Percentiles rank a stretch among this genome's conserved stretches.
phyloP scores from a whole-genome alignment of 169 alveolate species.

The Eimeria maxima region DNA sequence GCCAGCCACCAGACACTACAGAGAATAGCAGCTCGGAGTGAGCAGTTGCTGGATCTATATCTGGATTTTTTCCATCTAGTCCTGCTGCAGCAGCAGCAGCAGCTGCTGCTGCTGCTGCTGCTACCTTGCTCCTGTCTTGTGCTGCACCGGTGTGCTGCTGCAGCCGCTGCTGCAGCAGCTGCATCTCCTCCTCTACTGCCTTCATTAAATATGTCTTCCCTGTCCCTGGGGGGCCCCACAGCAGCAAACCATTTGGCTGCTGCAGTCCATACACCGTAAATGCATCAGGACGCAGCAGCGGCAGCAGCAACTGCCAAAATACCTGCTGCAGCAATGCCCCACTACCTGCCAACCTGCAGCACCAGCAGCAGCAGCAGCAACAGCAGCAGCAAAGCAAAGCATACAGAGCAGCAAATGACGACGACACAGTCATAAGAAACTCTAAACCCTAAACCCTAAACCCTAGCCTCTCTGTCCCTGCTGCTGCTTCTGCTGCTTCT shows the following conservation, averaged over 20 bases:
- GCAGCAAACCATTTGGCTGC: constrained; percentile 99
- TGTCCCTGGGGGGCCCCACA: constrained; percentile 99
- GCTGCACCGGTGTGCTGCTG: background rate
- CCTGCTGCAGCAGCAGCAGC: constrained; percentile 21
- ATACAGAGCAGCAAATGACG: too few species aligned
- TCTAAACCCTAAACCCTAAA: too few species aligned
- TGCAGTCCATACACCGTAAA: constrained; percentile 97
- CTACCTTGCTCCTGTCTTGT: background rate
- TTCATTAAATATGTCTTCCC: constrained; percentile 99
- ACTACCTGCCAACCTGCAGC: constrained; percentile 16
- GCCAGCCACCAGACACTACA: background rate
- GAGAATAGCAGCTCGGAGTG: constrained; percentile 13
- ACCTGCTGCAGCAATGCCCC: constrained; percentile 16
- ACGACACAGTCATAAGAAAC: too few species aligned
- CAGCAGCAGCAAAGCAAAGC: background rate
- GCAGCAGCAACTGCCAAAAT: constrained; percentile 15
- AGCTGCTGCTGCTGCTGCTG: constrained; percentile 26
- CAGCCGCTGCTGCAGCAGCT: background rate
- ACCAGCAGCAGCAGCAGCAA: constrained; percentile 35
- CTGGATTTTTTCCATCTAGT: background rate
- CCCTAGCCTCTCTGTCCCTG: too few species aligned
- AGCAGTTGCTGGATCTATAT: background rate
- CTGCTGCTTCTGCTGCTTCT: background rate
- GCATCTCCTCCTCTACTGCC: constrained; percentile 98
- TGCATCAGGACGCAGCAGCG: constrained; percentile 91